phyloP scores from a whole-genome alignment of 768 basidiomycete species.

The Leccinum aurantiacum region DNA sequence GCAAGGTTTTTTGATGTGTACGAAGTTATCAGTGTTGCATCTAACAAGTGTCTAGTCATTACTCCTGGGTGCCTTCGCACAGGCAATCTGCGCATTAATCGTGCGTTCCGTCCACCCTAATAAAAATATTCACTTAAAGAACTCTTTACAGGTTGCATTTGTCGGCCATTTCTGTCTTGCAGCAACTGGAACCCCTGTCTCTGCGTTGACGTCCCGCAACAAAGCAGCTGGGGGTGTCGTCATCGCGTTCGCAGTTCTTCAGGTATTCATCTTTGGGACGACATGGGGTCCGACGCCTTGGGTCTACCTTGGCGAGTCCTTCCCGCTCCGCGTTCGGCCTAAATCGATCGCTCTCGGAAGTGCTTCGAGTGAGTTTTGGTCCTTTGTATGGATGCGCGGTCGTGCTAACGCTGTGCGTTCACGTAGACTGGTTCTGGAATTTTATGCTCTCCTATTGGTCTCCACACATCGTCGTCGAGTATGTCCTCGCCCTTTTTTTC shows the following conservation, averaged over 20 bases:
- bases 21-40: background rate
- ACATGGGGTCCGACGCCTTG: conserved; percentile 80
- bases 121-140: background rate
- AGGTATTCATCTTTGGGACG: conserved; percentile 67
- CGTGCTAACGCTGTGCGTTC: conserved; percentile 1
- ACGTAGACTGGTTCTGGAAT: conserved; percentile 67
- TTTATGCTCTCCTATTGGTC: conserved; percentile 74
- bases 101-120: conserved; percentile 34
- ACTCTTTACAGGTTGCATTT: conserved; percentile 52
- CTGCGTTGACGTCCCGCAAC: conserved; percentile 54
- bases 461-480: conserved; percentile 61
- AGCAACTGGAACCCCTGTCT: conserved; percentile 45
- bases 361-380: conserved; percentile 40
- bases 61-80: conserved; percentile 58
- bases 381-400: background rate
- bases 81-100: conserved; percentile 63
- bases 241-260: conserved; percentile 76
- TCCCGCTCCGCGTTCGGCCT: conserved; percentile 77
- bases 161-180: conserved; percentile 71
- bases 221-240: conserved; percentile 61
- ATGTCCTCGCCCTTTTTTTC: conserved; percentile 12
- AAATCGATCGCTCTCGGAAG: conserved; percentile 79
- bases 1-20: conserved; percentile 43
- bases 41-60: conserved; percentile 46
- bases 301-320: conserved; percentile 79